Conservation (phyloP, 257 asterid genomes). For the Solanum pimpinellifolium region DNA sequence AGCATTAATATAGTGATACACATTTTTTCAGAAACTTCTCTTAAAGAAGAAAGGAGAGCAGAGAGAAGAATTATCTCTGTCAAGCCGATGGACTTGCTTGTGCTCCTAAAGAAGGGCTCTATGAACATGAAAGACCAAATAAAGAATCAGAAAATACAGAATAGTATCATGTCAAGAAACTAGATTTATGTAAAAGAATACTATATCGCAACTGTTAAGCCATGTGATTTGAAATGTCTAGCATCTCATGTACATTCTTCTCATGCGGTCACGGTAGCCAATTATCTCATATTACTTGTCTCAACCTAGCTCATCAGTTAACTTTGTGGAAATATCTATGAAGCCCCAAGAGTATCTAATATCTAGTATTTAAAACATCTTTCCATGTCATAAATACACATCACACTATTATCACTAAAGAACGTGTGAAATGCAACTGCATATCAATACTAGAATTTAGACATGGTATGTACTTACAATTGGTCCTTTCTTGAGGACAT, state of each 20-base stretch:
- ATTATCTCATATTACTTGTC: neutral
- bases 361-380: neutral
- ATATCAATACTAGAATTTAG: neutral
- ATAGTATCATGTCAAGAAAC: neutral
- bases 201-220: neutral
- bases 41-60: neutral
- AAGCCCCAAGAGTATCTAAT: neutral
- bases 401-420: neutral
- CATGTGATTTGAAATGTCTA: neutral
- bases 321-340: neutral
- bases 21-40: neutral
- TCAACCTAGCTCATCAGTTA: neutral
- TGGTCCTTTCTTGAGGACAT: constrained; percentile 88
- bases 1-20: neutral
- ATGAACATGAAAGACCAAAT: neutral
- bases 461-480: constrained; percentile 45
- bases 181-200: neutral
- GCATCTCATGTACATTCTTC: neutral
- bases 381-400: neutral
- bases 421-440: neutral
- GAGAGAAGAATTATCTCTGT: neutral
- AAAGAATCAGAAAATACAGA: neutral
- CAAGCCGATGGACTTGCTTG: neutral
- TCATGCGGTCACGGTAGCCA: neutral
- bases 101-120: neutral